Evolutionary conservation across 768 basidiomycete species (phyloP), one percentile per base, ranked within the genome.

Genomic region (Hortiboletus campestris): DNA sequence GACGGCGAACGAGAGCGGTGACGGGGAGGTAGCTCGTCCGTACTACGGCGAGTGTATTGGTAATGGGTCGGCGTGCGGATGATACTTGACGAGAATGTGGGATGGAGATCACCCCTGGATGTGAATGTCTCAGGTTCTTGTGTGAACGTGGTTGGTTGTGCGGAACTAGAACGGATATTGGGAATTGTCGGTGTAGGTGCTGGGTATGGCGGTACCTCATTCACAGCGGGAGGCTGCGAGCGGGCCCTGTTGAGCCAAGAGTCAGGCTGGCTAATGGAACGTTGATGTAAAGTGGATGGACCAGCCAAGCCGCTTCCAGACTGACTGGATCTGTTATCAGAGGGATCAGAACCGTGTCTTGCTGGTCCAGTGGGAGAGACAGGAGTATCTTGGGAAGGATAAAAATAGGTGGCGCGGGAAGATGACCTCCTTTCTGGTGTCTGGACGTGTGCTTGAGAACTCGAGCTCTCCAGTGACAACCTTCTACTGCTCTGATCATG

Each of bases 1-100:
- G 68, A 63, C 4, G 67, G 65, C 7, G 67, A 71, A 20, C 62
- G 72, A 14, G 67, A 59, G 13, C 54, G 58, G 36, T 66, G 20
- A 29, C 36, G 47, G 6, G 66, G 38, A 11, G 51, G 51, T 13
- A 41, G 19, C 7, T 71, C 70, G 20, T 74, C 71, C 3, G 48
- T 59, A 25, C 67, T 66, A 14, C 66, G 67, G 36, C 69, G 70
- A 1, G 48, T 5, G 4, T 55, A 56, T 19, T 67, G 66, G 56
- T 88, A 89, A 63, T 89, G 79, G 6, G 78, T 76, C 2, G 88
- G 88, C 4, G 83, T 87, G 46, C 88, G 84, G 32, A 89, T 75
- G 66, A 88, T 85, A 51, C 74, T 81, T n/a, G 81, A 63, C 2
- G 85, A 84, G 62, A 89, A 91, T 1, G 89, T 89, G 1, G 85